Conservation (phyloP, 352 stramenopile genomes). For the Phytophthora litchii region DNA sequence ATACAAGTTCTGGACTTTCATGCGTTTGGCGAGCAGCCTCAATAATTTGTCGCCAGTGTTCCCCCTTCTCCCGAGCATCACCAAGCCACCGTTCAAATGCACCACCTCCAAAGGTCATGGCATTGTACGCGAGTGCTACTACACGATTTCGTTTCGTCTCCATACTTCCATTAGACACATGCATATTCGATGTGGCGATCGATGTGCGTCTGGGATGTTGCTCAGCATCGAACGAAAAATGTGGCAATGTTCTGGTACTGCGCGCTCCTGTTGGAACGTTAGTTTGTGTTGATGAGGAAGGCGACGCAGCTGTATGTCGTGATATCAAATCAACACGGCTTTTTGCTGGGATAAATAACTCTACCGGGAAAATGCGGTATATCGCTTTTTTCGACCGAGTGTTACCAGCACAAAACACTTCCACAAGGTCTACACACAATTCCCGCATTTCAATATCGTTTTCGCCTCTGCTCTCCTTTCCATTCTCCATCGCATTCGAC, state of each 20-base stretch:
- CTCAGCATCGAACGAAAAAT: conserved; percentile 78
- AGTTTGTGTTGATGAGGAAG: conserved; percentile 34
- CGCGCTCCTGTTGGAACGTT: conserved; percentile 26
- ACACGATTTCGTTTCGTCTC: conserved; percentile 56
- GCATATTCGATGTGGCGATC: conserved; percentile 21
- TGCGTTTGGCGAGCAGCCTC: conserved; percentile 59
- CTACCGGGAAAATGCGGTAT: conserved; percentile 80
- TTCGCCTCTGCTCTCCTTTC: conserved; percentile 7
- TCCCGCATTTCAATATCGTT: conserved; percentile 37
- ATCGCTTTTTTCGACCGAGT: conserved; percentile 78
- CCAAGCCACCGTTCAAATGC: conserved; percentile 69
- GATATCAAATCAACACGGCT: conserved; percentile 58
- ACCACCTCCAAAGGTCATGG: conserved; percentile 41
- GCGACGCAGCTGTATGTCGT: conserved; percentile 56
- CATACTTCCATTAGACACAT: conserved; percentile 32
- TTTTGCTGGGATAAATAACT: conserved; percentile 76
- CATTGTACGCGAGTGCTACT: conserved; percentile 39
- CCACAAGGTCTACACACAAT: conserved; percentile 72
- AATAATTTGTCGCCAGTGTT: conserved; percentile 79
- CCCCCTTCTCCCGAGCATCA: conserved; percentile 70
- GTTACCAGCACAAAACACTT: conserved; percentile 86
- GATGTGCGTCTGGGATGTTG: conserved; percentile 28
- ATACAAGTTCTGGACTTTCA: conserved; percentile 76
- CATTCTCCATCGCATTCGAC: conserved; percentile 22
- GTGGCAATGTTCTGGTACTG: conserved; percentile 55